Conservation (phyloP, 257 asterid genomes). For the Solanum sejunctum region DNA sequence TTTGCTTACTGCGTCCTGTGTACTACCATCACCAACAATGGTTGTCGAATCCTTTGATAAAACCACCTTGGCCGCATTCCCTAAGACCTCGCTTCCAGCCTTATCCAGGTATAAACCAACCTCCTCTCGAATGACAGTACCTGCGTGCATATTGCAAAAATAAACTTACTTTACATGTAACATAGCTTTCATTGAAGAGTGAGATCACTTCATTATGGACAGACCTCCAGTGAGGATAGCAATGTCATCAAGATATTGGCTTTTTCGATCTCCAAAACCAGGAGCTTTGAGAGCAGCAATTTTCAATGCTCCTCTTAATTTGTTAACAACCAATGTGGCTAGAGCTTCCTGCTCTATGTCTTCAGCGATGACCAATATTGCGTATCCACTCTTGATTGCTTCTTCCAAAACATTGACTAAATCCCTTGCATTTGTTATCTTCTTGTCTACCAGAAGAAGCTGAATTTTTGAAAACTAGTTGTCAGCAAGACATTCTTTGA, state of each 20-base stretch:
- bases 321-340: slow-evolving; percentile 94
- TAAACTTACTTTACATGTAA: neutral
- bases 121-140: slow-evolving; percentile 92
- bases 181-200: neutral
- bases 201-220: neutral
- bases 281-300: slow-evolving; percentile 98
- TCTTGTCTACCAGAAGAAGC: slow-evolving; percentile 90
- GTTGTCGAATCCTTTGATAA: slow-evolving; percentile 81
- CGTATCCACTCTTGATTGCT: slow-evolving; percentile 75
- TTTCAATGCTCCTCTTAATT: slow-evolving; percentile 82
- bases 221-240: slow-evolving; percentile 92
- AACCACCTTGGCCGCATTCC: slow-evolving; percentile 90
- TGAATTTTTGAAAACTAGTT: neutral
- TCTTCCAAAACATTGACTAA: slow-evolving; percentile 73
- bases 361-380: slow-evolving; percentile 81
- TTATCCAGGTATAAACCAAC: slow-evolving; percentile 74
- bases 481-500: neutral
- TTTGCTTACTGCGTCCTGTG: slow-evolving; percentile 75
- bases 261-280: slow-evolving; percentile 94
- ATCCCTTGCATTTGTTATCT: slow-evolving; percentile 90
- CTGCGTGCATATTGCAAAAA: slow-evolving; percentile 13
- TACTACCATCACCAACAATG: slow-evolving; percentile 95
- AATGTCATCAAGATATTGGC: slow-evolving; percentile 95
- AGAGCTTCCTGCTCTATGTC: slow-evolving; percentile 97
- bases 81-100: slow-evolving; percentile 83